Evolutionary conservation across 345 rosid species (phyloP).

Genomic region (Hirschfeldia incana): DNA sequence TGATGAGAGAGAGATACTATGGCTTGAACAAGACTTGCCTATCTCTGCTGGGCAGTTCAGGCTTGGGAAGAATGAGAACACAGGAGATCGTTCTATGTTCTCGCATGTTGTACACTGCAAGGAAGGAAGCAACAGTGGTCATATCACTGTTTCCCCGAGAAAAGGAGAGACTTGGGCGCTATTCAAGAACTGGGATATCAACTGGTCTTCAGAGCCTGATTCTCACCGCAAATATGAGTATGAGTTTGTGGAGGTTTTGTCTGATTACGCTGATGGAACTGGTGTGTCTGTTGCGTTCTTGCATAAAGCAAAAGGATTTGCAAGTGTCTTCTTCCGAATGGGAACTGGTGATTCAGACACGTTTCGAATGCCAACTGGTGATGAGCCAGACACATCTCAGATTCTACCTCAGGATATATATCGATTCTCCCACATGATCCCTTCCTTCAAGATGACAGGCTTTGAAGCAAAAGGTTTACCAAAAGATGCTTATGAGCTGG

Average conservation of each 20-base stretch:
- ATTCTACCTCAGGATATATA: constrained; percentile 49
- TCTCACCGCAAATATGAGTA: constrained; percentile 48
- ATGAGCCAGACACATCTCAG: constrained; percentile 1
- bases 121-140: neutral
- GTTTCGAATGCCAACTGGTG: constrained; percentile 28
- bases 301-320: constrained; percentile 52
- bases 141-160: neutral
- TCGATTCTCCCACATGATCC: constrained; percentile 65
- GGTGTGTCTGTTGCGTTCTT: constrained; percentile 41
- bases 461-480: constrained; percentile 40
- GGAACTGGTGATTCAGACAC: constrained; percentile 1
- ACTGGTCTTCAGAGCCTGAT: constrained; percentile 46
- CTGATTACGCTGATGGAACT: constrained; percentile 44
- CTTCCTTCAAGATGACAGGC: constrained; percentile 56
- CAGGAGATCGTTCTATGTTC: neutral
- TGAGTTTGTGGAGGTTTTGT: constrained; percentile 67
- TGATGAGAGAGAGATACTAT: neutral
- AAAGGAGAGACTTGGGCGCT: neutral
- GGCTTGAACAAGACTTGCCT: neutral
- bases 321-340: constrained; percentile 54
- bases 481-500: constrained; percentile 20
- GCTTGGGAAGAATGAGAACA: neutral
- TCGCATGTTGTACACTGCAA: constrained; percentile 8
- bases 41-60: constrained; percentile 7
- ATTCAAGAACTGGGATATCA: constrained; percentile 2